A percentile compares a stretch with the other conserved stretches of the same genome.
Conservation (phyloP, 225 moss, liverwort and hornwort genomes). For the Thuidium tamariscinum region DNA sequence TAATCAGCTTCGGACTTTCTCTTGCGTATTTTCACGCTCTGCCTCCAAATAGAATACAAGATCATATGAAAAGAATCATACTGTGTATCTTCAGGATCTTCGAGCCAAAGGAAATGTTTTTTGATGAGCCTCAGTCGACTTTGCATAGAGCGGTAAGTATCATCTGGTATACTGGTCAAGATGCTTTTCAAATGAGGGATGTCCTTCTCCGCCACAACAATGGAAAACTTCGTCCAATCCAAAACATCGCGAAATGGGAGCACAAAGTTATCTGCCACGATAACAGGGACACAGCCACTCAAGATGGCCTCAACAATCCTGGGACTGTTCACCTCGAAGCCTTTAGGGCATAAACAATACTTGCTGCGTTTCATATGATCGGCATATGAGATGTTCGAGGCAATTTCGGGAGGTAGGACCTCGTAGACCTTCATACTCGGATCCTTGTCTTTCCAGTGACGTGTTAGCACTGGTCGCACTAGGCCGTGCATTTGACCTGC, state of each 20-base stretch:
- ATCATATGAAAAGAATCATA: slow-evolving; percentile 60
- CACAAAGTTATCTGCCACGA: slow-evolving; percentile 45
- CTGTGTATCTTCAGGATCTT: slow-evolving; percentile 20
- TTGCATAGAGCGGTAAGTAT: slow-evolving; percentile 37
- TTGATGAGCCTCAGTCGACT: slow-evolving; percentile 28
- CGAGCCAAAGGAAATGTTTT: slow-evolving; percentile 43
- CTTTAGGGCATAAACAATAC: slow-evolving; percentile 50
- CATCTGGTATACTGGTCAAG: slow-evolving; percentile 32
- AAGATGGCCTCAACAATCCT: slow-evolving; percentile 49
- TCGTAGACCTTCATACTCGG: slow-evolving; percentile 55
- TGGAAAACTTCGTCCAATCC: slow-evolving; percentile 50
- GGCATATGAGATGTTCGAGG: slow-evolving; percentile 27
- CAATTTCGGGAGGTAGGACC: slow-evolving; percentile 32
- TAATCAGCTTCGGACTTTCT: not conserved
- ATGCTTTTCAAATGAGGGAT: slow-evolving; percentile 40
- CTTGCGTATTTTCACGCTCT: slow-evolving; percentile 10
- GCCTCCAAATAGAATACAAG: slow-evolving; percentile 45
- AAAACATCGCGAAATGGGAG: slow-evolving; percentile 45
- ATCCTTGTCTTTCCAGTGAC: slow-evolving; percentile 68
- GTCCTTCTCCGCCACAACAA: slow-evolving; percentile 35
- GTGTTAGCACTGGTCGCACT: slow-evolving; percentile 53
- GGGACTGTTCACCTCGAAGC: slow-evolving; percentile 59
- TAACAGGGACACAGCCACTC: slow-evolving; percentile 52
- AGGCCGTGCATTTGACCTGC: slow-evolving; percentile 86
- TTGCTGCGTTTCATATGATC: slow-evolving; percentile 50